Evolutionary conservation across 2,329 filamentous ascomycete species (phyloP).

Genomic region (Dactylonectria macrodidyma): DNA sequence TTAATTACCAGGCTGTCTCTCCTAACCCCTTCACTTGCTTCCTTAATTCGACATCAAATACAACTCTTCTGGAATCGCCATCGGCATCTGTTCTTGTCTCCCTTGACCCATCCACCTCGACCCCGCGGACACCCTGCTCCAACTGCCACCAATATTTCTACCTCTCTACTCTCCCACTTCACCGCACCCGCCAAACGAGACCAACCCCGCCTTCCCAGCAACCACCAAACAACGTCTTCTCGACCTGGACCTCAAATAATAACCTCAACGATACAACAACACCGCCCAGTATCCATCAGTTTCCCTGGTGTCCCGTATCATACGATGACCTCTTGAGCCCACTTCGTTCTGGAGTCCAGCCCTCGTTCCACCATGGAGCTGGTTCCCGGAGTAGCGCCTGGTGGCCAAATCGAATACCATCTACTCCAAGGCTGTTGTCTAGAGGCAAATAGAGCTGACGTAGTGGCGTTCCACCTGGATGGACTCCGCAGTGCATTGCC

Average conservation of each 20-base stretch:
- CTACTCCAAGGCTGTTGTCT: constrained; percentile 68
- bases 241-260: constrained; percentile 16
- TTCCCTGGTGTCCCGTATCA: constrained; percentile 25
- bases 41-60: constrained; percentile 28
- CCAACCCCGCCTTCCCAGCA: constrained; percentile 34
- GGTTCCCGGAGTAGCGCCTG: constrained; percentile 49
- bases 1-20: constrained; percentile 40
- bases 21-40: constrained; percentile 30
- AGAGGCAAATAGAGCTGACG: constrained; percentile 68
- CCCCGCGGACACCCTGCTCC: constrained; percentile 22
- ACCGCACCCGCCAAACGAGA: constrained; percentile 35
- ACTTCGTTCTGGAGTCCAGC: constrained; percentile 26
- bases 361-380: constrained; percentile 48
- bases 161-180: constrained; percentile 23
- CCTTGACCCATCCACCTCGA: constrained; percentile 14
- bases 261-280: constrained; percentile 16
- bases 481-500: constrained; percentile 63
- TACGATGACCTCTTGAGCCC: constrained; percentile 41
- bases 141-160: constrained; percentile 20
- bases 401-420: constrained; percentile 50
- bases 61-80: constrained; percentile 27
- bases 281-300: constrained; percentile 23
- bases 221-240: constrained; percentile 21
- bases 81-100: constrained; percentile 23
- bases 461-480: constrained; percentile 63